These are phyloP conservation scores for Hirsutella minnesotensis DNA, from an alignment of 2,329 filamentous ascomycete genomes.

Conservation along the genomic window DNA sequence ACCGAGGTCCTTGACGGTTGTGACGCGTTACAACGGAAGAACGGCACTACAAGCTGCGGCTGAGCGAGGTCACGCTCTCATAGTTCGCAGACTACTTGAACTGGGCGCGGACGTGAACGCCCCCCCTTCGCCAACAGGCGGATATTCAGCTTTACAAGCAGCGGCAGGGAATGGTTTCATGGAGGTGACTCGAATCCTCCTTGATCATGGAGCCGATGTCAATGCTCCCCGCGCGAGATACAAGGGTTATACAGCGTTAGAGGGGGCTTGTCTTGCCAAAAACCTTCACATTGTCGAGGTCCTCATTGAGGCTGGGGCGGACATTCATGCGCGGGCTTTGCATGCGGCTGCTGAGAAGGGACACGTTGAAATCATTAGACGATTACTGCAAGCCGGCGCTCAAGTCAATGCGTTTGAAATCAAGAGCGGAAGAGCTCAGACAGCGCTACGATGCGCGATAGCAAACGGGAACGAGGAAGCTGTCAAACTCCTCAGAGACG, in stretches of 20 bases:
- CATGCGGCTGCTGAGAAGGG: slow-evolving; percentile 8
- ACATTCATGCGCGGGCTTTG: slow-evolving; percentile 16
- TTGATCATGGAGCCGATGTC: slow-evolving; percentile 19
- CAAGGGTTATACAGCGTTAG: slow-evolving; percentile 26
- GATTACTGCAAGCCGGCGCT: slow-evolving; percentile 22
- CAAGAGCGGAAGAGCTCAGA: slow-evolving; percentile 11
- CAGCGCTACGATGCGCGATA: slow-evolving; percentile 20
- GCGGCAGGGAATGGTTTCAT: slow-evolving; percentile 17
- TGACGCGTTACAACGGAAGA: neutral
- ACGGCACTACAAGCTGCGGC: slow-evolving; percentile 8
- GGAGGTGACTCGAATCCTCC: slow-evolving; percentile 14
- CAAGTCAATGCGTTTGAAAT: slow-evolving; percentile 17
- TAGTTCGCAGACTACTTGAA: slow-evolving; percentile 3
- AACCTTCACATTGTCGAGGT: slow-evolving; percentile 11
- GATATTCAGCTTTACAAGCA: slow-evolving; percentile 20
- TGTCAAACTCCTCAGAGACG: slow-evolving; percentile 25
- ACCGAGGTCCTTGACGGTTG: neutral
- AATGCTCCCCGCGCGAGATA: slow-evolving; percentile 20
- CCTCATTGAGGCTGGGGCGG: slow-evolving; percentile 16
- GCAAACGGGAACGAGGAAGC: slow-evolving; percentile 26
- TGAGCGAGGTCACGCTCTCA: slow-evolving; percentile 2
- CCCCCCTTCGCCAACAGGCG: slow-evolving; percentile 2
- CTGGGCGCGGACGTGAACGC: slow-evolving; percentile 22
- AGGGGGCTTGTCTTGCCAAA: slow-evolving; percentile 19
- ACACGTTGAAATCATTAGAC: slow-evolving; percentile 9